A percentile compares a stretch with the other conserved stretches of the same genome.
phyloP scores from a whole-genome alignment of 2,329 filamentous ascomycete genomes.

The Penicillium sp. region DNA sequence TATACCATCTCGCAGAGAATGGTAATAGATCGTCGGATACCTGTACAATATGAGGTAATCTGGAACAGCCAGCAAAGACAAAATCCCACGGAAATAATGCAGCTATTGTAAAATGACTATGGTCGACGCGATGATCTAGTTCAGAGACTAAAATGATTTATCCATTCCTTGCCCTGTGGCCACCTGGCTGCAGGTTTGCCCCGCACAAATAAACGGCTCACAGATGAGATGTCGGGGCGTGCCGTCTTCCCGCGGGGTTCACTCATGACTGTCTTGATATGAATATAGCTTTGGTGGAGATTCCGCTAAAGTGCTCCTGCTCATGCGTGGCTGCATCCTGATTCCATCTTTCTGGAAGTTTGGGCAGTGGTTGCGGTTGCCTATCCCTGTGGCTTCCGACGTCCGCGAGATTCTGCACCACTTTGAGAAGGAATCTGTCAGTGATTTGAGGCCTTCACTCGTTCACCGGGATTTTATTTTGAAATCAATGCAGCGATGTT shows the following conservation, averaged over 20 bases:
- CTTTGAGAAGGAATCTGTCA: not conserved
- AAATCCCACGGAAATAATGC: not conserved
- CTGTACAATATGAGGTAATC: not conserved
- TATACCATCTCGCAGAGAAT: no score
- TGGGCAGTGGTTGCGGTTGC: not conserved
- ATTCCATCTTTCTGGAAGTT: not conserved
- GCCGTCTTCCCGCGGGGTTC: not conserved
- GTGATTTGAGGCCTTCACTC: not conserved
- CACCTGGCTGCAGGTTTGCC: not conserved
- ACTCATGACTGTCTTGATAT: no score
- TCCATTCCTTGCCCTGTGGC: not conserved
- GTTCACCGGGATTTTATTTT: not conserved
- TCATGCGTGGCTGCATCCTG: not conserved
- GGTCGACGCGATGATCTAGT: not conserved
- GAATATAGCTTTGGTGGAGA: no score
- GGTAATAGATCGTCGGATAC: not conserved
- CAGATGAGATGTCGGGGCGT: not conserved
- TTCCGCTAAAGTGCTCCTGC: not conserved
- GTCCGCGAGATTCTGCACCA: not conserved
- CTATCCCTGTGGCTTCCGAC: not conserved
- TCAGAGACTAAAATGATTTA: not conserved
- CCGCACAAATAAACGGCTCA: not conserved
- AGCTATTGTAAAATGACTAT: not conserved
- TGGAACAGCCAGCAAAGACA: not conserved
- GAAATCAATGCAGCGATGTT: not conserved